phyloP scores from a whole-genome alignment of 1,284 basidiomycete genomes.

The Sporisorium iseilematis-ciliati region DNA sequence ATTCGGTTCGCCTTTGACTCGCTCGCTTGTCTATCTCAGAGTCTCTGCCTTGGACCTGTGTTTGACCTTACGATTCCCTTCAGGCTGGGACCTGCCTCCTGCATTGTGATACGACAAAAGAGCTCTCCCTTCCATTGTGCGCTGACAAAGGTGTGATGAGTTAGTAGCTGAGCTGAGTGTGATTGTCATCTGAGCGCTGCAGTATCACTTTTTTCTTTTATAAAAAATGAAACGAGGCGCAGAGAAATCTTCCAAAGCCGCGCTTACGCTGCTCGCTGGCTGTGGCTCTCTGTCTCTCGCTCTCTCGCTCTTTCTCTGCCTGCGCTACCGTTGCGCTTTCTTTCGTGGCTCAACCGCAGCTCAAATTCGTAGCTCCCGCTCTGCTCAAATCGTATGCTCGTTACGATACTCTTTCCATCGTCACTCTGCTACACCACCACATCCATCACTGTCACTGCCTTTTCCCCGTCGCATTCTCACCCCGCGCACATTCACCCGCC shows the following conservation, averaged over 20 bases:
- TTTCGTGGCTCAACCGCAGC: conserved; percentile 6
- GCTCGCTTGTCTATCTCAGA: no score
- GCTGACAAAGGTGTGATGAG: no score
- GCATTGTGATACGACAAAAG: no score
- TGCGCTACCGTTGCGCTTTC: background rate
- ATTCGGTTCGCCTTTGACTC: no score
- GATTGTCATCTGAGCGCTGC: no score
- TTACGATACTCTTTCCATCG: background rate
- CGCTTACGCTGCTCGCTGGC: background rate
- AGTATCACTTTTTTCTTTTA: background rate
- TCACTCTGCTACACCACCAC: conserved; percentile 6
- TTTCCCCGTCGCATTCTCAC: background rate
- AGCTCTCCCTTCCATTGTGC: no score
- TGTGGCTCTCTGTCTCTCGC: background rate
- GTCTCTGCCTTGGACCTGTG: no score
- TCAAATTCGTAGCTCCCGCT: conserved; percentile 1
- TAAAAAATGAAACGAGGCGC: background rate
- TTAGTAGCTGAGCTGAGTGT: no score
- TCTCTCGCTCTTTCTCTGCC: background rate
- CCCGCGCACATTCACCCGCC: background rate
- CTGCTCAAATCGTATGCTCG: background rate
- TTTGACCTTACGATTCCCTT: no score
- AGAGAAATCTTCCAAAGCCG: conserved; percentile 4
- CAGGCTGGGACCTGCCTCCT: no score
- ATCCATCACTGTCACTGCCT: background rate